Evolutionary conservation across 31 red algal genomes (phyloP).

Genomic region (Asparagopsis taxiformis): DNA sequence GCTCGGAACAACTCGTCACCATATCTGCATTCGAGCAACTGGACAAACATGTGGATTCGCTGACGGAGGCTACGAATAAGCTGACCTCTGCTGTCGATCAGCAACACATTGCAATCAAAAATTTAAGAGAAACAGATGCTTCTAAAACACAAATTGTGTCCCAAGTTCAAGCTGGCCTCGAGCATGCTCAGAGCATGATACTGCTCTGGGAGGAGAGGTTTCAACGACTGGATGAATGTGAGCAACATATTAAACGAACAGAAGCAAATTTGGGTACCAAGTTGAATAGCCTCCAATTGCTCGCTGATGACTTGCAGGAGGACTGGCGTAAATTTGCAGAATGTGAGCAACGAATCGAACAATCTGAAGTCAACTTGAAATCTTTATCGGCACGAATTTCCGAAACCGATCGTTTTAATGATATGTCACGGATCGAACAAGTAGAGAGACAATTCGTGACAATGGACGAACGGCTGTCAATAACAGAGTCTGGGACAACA

Average conservation of each 20-base stretch:
- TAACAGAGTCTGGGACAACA: no score
- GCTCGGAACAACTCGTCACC: slow-evolving; percentile 2
- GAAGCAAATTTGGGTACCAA: no score
- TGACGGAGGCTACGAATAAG: slow-evolving; percentile 36
- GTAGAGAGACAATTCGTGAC: no score
- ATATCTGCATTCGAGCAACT: slow-evolving; percentile 24
- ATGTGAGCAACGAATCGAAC: slow-evolving; percentile 7
- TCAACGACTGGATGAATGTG: slow-evolving; percentile 17
- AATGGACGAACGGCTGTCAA: no score
- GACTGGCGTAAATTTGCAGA: no score
- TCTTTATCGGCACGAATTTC: no score
- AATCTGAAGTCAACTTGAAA: background rate
- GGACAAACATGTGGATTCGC: slow-evolving; percentile 29
- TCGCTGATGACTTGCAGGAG: no score
- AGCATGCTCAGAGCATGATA: slow-evolving; percentile 56
- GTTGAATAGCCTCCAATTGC: no score
- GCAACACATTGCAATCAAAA: slow-evolving; percentile 7
- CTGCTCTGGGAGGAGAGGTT: slow-evolving; percentile 64
- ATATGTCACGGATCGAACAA: no score
- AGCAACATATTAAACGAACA: slow-evolving; percentile 22
- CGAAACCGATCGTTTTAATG: no score
- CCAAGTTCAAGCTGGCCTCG: slow-evolving; percentile 19
- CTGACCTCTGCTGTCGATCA: slow-evolving; percentile 25
- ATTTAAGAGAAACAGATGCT: background rate
- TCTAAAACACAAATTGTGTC: slow-evolving; percentile 4